A percentile compares a stretch with the other conserved stretches of the same genome.
Conservation (phyloP, 257 asterid genomes). For the Nicotiana tomentosiformis region DNA sequence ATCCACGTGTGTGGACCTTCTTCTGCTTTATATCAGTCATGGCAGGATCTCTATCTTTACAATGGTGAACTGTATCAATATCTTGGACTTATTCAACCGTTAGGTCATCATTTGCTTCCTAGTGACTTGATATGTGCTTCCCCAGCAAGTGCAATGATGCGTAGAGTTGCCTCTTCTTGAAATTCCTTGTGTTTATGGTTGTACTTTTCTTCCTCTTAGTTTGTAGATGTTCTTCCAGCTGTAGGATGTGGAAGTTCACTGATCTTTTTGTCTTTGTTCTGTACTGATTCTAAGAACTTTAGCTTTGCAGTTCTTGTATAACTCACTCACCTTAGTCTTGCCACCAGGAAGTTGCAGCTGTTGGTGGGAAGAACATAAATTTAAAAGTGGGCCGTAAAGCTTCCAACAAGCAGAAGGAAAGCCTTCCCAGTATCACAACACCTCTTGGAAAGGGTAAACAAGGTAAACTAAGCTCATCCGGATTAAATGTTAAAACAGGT, state of each 20-base stretch:
- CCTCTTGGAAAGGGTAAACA: slow-evolving; percentile 53
- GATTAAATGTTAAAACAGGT: slow-evolving; percentile 30
- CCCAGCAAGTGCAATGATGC: background rate
- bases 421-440: slow-evolving; percentile 15
- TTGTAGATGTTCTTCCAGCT: background rate
- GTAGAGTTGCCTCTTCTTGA: background rate
- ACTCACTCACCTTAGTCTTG: slow-evolving; percentile 5
- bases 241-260: background rate
- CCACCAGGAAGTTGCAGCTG: slow-evolving; percentile 76
- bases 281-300: background rate
- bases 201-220: background rate
- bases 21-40: background rate
- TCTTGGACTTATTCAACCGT: background rate
- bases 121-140: background rate
- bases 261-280: background rate
- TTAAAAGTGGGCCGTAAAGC: slow-evolving; percentile 61
- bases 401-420: slow-evolving; percentile 67
- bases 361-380: slow-evolving; percentile 62
- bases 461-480: slow-evolving; percentile 50
- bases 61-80: background rate
- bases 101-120: background rate
- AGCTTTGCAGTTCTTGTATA: background rate
- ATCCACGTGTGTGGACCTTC: background rate
- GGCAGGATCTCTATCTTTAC: background rate
- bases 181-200: background rate